Base-by-base conservation (phyloP, 1,284 basidiomycete genomes). In the Pascua guehoae region DNA sequence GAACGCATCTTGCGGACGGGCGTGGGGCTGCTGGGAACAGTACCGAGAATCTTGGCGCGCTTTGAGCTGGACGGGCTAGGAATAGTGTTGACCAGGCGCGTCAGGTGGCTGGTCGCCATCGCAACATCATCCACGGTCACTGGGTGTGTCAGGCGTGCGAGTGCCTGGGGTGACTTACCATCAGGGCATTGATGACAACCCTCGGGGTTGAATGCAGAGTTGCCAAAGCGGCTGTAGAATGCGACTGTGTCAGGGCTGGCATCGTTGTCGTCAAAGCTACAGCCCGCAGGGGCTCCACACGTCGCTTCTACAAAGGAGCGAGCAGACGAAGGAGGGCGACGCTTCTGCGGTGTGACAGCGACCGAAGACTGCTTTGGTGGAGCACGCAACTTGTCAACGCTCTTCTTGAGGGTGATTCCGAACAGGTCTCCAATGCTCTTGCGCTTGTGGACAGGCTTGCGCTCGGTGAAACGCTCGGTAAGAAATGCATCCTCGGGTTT, bases 401-500 rank as follows among this genome's bases (percentile, higher is more conserved):
- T 64, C 41, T 57, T 61, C 61, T 65, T 68, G 47, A 69, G 44
- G 11, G 59, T 38, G 1, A 67, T 37, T 10, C 68, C 69, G 54
- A 75, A 75, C 1, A 76, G 57, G 3, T 70, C 72, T 7, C 58
- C 65, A 9, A 76, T 60, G 44, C 66, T 69, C 54, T 74, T 73
- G 17, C 74, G 51, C 60, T 71, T 73, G 1, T 72, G 74, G 2
- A 75, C 4, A 12, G 56, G 42, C 37, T 53, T 40, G 39, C 44
- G 44, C 24, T 32, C 24, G 24, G 4, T 32, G 24, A 32, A 32
- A 32, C 24, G 24, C 4, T 32, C 24, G 24, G 3, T 32, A 7
- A 32, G 24, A 32, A 32, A 7, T 32, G 24, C 24, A 32, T 32
- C 24, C 24, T 32, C 24, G 7, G 24, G 24, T 32, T 32, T 32